Evolutionary conservation across 1,139 yeast genomes (phyloP), one percentile per base, ranked within the genome.

Genomic region (Candida glucosophila): DNA sequence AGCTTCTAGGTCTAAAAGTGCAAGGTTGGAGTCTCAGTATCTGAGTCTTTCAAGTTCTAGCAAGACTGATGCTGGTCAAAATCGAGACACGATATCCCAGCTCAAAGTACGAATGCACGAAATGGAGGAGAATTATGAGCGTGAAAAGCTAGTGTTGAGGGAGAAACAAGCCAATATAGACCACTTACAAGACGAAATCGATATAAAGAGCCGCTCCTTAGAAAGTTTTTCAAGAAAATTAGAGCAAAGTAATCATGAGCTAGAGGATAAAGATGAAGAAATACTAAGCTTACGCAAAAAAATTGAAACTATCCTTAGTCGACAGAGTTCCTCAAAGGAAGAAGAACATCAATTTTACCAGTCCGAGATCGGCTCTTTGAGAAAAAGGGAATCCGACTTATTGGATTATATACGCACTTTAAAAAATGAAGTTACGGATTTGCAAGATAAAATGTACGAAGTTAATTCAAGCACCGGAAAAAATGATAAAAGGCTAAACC

Each of bases 261-360:
- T 54, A 23, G 37, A 40, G 29, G 43, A 39, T 4, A 46, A 41
- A 30, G 54, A 43, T 28, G 37, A 31, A 13, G 48, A 40, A 23
- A 50, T 45, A 30, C 35, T 29, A 21, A 37, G 32, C 22, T 33
- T 49, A 27, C 41, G 47, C 26, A 41, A 39, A 6, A 55, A 52
- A 28, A 38, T 54, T n/a, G 37, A 40, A 22, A 35, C 47, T 1
- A 33, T 52, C 17, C 33, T 48, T 15, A 23, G 10, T 30, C 35
- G 22, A 21, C 34, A 10, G 29, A 34, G 29, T 11, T 14, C 14
- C 14, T 20, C 13, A 7, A 12, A 28, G 12, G 23, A 21, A 7
- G 29, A 34, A 3, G 32, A 40, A 2, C 24, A 32, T 10, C 30
- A 39, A 26, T 39, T 31, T 22, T 44, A 39, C 27, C 43, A 41